phyloP scores from a whole-genome alignment of 2,329 filamentous ascomycete genomes.

The Aspergillus awamori region DNA sequence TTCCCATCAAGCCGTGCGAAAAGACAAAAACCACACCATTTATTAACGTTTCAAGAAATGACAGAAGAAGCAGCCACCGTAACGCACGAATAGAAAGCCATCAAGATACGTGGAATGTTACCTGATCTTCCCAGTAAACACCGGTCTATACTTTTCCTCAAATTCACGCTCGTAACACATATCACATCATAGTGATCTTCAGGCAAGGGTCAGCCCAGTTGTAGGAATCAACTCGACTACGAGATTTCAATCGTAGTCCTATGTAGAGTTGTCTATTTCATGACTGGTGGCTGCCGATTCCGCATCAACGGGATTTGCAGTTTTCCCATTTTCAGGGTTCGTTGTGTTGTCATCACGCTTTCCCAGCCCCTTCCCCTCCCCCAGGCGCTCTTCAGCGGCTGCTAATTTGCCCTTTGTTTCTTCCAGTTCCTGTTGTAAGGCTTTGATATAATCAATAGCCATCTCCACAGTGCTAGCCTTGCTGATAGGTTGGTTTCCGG shows the following conservation, averaged over 20 bases:
- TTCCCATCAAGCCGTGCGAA: background rate
- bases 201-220: background rate
- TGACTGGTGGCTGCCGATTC: background rate
- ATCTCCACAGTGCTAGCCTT: constrained; percentile 98
- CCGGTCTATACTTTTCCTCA: constrained; percentile 5
- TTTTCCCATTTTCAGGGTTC: constrained; percentile 5
- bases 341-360: background rate
- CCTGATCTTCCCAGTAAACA: background rate
- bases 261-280: background rate
- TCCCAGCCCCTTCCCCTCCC: constrained; percentile 6
- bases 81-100: background rate
- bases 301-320: background rate
- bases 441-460: constrained; percentile 93
- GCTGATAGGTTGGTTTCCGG: constrained; percentile 67
- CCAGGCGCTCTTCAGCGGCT: constrained; percentile 65
- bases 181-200: constrained; percentile 8
- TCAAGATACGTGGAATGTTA: background rate
- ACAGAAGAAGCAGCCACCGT: background rate
- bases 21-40: background rate
- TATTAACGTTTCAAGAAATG: background rate
- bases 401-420: constrained; percentile 66
- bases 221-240: background rate
- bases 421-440: constrained; percentile 72
- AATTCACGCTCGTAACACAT: constrained; percentile 16
- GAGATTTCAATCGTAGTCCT: constrained; percentile 5